Evolutionary conservation across 1,284 basidiomycete species (phyloP).

Genomic region (Hymenochaete sp.): DNA sequence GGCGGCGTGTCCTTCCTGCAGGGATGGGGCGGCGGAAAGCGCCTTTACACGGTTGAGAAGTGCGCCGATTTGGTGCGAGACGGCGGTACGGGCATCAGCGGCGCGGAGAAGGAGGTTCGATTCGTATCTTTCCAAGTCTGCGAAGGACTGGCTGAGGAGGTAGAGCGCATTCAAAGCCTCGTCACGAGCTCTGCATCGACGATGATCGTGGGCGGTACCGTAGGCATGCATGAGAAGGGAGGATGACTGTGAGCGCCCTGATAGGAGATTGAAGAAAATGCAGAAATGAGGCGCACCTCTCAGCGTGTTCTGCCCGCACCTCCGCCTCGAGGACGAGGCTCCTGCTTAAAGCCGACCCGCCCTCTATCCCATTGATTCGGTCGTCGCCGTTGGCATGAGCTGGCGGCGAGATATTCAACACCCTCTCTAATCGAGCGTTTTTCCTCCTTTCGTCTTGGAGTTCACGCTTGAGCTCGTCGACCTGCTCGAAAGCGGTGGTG

Average conservation of each 20-base stretch:
- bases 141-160: constrained; percentile 44
- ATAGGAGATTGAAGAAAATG: not conserved
- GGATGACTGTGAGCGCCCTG: not conserved
- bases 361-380: constrained; percentile 24
- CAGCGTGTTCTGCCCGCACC: constrained; percentile 38
- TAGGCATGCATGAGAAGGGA: not conserved
- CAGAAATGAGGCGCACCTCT: constrained; percentile 36
- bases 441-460: constrained; percentile 25
- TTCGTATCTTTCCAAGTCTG: constrained; percentile 44
- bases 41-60: too few relatives aligned
- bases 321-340: constrained; percentile 40
- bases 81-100: constrained; percentile 43
- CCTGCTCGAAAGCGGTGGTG: constrained; percentile 12
- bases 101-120: constrained; percentile 35
- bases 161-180: constrained; percentile 46
- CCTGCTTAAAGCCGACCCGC: too few relatives aligned
- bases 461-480: constrained; percentile 11
- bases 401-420: constrained; percentile 30
- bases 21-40: constrained; percentile 36
- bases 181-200: constrained; percentile 34
- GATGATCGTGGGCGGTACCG: too few relatives aligned
- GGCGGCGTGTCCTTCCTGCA: constrained; percentile 27
- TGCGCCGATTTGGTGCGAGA: too few relatives aligned
- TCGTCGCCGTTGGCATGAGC: constrained; percentile 11
- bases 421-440: constrained; percentile 46